Percentiles rank a stretch among this genome's conserved stretches.
These are phyloP conservation scores for Mrakia hoshinonis DNA, from an alignment of 768 basidiomycete genomes.

Conservation along the genomic window DNA sequence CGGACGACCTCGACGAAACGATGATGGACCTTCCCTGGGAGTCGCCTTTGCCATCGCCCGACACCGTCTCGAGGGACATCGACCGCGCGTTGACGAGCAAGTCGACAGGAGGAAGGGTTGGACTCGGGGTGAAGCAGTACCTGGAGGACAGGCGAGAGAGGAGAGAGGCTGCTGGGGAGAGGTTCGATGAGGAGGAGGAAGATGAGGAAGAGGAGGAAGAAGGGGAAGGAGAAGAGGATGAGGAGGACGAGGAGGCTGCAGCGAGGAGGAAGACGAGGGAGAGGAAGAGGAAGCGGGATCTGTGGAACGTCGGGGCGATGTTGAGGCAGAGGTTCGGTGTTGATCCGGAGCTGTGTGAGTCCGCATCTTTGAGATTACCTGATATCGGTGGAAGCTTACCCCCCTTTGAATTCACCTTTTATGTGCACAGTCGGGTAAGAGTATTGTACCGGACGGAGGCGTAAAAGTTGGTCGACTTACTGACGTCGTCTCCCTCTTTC, in stretches of 20 bases:
- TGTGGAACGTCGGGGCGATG: background rate
- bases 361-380: background rate
- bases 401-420: background rate
- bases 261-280: background rate
- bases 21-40: background rate
- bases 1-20: background rate
- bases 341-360: slow-evolving; percentile 4
- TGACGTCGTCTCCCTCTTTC: background rate
- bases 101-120: background rate
- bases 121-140: background rate
- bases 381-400: background rate
- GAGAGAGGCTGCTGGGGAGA: background rate
- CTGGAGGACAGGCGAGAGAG: slow-evolving; percentile 2
- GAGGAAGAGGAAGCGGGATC: background rate
- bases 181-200: background rate
- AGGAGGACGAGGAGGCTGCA: background rate
- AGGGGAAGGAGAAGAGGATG: background rate
- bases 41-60: background rate
- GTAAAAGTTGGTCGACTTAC: background rate
- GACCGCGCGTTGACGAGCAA: background rate
- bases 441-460: background rate
- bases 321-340: background rate
- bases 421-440: background rate
- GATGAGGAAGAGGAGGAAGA: background rate
- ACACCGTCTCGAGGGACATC: background rate